phyloP scores from a whole-genome alignment of 306 rosid species.

The Vigna angularis region DNA sequence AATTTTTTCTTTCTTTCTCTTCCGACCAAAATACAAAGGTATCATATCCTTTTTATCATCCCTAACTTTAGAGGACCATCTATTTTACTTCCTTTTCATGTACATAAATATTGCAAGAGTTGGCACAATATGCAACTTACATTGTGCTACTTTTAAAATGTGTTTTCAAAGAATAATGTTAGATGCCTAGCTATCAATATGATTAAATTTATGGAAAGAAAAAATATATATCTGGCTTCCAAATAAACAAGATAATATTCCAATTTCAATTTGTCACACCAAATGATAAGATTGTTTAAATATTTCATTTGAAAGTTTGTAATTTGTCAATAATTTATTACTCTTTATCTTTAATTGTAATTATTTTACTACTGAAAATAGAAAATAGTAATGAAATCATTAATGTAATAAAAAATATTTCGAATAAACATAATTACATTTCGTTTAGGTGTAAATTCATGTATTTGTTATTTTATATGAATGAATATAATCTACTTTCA shows the following conservation, averaged over 20 bases:
- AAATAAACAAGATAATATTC: constrained; percentile 37
- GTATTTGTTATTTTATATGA: too few relatives aligned
- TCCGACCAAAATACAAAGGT: neutral
- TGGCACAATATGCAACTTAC: constrained; percentile 43
- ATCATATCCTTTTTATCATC: neutral
- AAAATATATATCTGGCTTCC: constrained; percentile 27
- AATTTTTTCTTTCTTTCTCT: neutral
- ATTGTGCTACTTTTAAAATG: constrained; percentile 27
- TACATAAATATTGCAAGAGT: constrained; percentile 4
- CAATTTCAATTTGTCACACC: constrained; percentile 6
- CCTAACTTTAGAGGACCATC: constrained; percentile 3
- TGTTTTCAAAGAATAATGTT: constrained; percentile 25
- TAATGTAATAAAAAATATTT: too few relatives aligned
- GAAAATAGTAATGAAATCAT: too few relatives aligned
- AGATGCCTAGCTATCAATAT: constrained; percentile 23
- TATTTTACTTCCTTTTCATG: neutral
- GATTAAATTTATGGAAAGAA: neutral
- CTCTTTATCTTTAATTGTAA: too few relatives aligned
- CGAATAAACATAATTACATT: too few relatives aligned
- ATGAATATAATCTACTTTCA: too few relatives aligned
- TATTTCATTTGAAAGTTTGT: too few relatives aligned
- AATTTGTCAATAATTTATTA: too few relatives aligned
- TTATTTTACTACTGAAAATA: too few relatives aligned
- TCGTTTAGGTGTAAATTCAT: too few relatives aligned
- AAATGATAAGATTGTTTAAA: neutral